Evolutionary conservation across 805 yeast genomes (phyloP), one percentile per base, ranked within the genome.

Genomic region (Hemisphaericaspora nanyangensis): DNA sequence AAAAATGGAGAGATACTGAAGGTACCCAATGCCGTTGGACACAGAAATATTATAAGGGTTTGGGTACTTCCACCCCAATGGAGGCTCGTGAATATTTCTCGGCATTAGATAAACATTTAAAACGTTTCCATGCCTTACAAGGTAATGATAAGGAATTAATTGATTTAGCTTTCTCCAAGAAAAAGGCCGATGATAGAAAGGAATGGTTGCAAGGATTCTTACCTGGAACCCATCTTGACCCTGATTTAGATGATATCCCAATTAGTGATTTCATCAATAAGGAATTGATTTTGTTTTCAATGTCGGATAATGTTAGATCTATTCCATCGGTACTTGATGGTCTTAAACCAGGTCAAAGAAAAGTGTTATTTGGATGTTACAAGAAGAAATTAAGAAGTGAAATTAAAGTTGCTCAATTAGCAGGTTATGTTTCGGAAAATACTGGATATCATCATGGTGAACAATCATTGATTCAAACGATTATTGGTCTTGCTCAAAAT

Each of bases 381-480:
- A 85, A 85, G 61, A 77, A 87, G 58, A 89, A 87, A 49, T 67
- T 88, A 50, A 76, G 65, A 29, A 67, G 70, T 29, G 96, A 91
- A 61, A 79, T 87, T 51, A 91, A 90, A 56, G 97, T 93, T 18
- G 85, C 93, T 11, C 95, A 85, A 60, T 74, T 93, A 49, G 91
- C 85, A 15, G 96, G 96, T 54, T 85, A 85, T 52, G 86, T 91
- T 31, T 78, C 90, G 18, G 95, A 84, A 57, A 80, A 82, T 43
- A 86, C 98, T 0, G 93, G 87, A 1, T 93, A 93, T 54, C 99
- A 93, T 55, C 99, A 93, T 58, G 98, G 97, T 63, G 98, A 91
- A 54, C 79, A 71, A 37, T 81, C 98, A 1, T 72, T 93, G 48
- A 79, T 80, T 50, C 95, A 85, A 59, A 88, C 99, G 0, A 90